Base-by-base conservation (phyloP, 371 early-diverging fungal species). In the Syncephalastrum contaminatum region DNA sequence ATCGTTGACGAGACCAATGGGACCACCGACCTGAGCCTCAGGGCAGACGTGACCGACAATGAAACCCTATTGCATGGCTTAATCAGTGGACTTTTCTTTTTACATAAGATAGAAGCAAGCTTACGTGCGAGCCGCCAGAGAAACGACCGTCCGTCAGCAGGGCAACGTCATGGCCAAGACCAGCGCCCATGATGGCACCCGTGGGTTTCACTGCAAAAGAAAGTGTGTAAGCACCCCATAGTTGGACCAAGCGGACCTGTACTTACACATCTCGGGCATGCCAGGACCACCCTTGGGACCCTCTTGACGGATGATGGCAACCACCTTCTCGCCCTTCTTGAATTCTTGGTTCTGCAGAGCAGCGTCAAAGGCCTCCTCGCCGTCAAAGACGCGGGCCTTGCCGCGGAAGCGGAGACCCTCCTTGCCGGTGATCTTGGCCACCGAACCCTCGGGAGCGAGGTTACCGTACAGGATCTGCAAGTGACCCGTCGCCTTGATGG, bases 381-480 rank as follows among this genome's bases (percentile, higher is more conserved):
- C 82, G 58, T 98, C 94, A 66, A 87, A 98, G 30, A 94, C 94
- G 47, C 86, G 85, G 42, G 98, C 97, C 0, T 75, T 72, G 19
- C 98, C 98, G 40, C 76, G 70, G 63, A 98, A 98, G 53, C 59
- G 46, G 4, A 95, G 76, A 16, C 98, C 98, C 75, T 98, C 96
- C 75, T 98, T 98, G 58, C 98, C 98, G 5, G 98, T 98, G 69
- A 98, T 98, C 78, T 98, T 98, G 52, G 98, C 98, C 42, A 98
- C 97, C 16, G 92, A 62, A 13, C 79, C 76, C 65, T 86, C 86
- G 39, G 93, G 91, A 19, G 93, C 90, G 20, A 93, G 69, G 60
- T 89, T 90, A 48, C 93, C 93, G 36, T 79, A 71, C 56, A 93
- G 66, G 40, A 92, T 89, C 54, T 84, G 86, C 58, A 93, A 76